Conservation (phyloP, 345 rosid species). For the Clarkia xantiana region DNA sequence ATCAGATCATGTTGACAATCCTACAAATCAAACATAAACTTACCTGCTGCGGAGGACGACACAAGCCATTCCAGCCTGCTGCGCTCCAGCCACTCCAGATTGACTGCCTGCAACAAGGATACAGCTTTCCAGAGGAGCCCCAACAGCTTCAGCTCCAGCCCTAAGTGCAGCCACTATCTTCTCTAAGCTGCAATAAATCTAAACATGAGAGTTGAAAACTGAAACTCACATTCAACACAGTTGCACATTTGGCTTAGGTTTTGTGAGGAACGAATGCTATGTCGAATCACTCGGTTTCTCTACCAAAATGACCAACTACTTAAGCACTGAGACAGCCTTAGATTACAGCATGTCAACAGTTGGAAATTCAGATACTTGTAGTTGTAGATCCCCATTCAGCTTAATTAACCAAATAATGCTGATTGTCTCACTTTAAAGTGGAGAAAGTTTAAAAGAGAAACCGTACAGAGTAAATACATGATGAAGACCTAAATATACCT, state of each 20-base stretch:
- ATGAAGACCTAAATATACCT: slow-evolving; percentile 24
- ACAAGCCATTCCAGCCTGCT: slow-evolving; percentile 77
- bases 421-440: neutral
- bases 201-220: neutral
- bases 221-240: neutral
- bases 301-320: no score
- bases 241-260: no score
- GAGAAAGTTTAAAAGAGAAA: neutral
- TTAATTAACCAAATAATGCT: no score
- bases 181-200: slow-evolving; percentile 29
- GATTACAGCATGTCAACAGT: no score
- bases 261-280: no score
- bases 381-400: no score
- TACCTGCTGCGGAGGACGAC: slow-evolving; percentile 85
- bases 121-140: slow-evolving; percentile 40
- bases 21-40: neutral
- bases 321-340: no score
- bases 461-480: neutral
- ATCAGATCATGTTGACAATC: neutral
- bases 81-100: slow-evolving; percentile 65
- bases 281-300: no score
- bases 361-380: no score
- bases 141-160: slow-evolving; percentile 71
- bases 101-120: slow-evolving; percentile 81
- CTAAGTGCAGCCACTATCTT: slow-evolving; percentile 72